Conservation (phyloP, 805 yeast genomes). For the Metschnikowia dekortorum region DNA sequence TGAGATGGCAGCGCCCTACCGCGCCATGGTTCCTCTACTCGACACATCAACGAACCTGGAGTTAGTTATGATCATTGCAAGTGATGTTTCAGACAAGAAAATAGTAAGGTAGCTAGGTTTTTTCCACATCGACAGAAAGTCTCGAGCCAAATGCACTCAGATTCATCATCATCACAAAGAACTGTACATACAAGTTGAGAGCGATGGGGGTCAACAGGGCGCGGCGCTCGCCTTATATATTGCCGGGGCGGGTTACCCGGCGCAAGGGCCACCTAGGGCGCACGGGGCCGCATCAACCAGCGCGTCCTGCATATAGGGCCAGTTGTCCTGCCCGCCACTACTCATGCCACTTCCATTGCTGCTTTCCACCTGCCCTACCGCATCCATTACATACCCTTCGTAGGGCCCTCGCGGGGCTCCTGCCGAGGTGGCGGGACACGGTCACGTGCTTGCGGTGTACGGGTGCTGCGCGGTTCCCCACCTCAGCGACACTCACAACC, state of each 20-base stretch:
- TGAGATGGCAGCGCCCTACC: no score
- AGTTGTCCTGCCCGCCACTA: no score
- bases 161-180: conserved; percentile 59
- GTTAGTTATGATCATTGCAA: neutral
- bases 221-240: conserved; percentile 1
- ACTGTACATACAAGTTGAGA: conserved; percentile 3
- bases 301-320: no score
- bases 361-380: no score
- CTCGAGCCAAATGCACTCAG: conserved; percentile 99
- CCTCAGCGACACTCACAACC: neutral
- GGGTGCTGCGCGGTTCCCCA: neutral
- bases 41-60: neutral
- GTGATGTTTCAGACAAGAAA: conserved; percentile 26
- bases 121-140: conserved; percentile 94
- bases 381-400: no score
- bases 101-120: conserved; percentile 91
- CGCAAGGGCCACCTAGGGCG: neutral
- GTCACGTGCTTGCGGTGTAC: neutral
- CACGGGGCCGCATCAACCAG: neutral
- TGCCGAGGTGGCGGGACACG: no score
- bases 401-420: no score
- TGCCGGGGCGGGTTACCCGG: conserved; percentile 6
- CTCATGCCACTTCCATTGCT: no score
- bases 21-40: no score
- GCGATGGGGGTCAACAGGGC: neutral